Conservation (phyloP, 139 green algal genomes). For the Chlorella sp. region DNA sequence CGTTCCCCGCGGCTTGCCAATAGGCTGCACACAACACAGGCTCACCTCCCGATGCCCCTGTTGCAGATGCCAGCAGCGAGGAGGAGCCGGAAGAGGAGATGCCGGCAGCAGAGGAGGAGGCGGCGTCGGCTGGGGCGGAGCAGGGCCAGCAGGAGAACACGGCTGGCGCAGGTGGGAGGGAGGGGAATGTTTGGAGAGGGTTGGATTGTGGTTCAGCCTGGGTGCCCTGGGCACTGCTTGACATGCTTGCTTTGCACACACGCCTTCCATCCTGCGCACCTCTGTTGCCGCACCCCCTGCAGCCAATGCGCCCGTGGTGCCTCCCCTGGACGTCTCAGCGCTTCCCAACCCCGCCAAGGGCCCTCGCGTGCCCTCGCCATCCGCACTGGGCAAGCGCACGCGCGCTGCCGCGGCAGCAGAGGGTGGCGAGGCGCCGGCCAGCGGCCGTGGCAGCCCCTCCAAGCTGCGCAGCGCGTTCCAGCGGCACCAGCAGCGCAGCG, state of each 20-base stretch:
- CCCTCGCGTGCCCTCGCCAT: conserved; percentile 4
- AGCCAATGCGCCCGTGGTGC: background rate
- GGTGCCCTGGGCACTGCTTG: too few relatives aligned
- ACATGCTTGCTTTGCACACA: too few relatives aligned
- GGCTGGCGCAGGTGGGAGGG: background rate
- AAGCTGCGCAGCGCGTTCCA: conserved; percentile 24
- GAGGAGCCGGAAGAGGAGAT: background rate
- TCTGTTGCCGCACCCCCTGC: background rate
- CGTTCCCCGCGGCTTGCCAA: too few relatives aligned
- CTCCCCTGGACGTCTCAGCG: background rate
- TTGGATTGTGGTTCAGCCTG: too few relatives aligned
- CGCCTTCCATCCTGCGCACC: background rate
- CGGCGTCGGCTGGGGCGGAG: background rate
- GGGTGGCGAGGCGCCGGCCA: background rate
- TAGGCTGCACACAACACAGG: too few relatives aligned
- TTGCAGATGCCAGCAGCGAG: background rate
- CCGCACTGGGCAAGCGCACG: conserved; percentile 20
- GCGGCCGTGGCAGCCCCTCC: background rate
- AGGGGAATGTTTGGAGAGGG: background rate
- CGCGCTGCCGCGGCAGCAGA: background rate
- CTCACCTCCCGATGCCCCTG: background rate
- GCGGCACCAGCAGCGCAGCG: conserved; percentile 26
- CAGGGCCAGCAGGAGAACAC: conserved; percentile 10
- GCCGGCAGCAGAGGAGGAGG: background rate
- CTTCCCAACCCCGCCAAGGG: conserved; percentile 17